phyloP scores from a whole-genome alignment of 2,329 filamentous ascomycete genomes.

The Amesomyces nigricolor region DNA sequence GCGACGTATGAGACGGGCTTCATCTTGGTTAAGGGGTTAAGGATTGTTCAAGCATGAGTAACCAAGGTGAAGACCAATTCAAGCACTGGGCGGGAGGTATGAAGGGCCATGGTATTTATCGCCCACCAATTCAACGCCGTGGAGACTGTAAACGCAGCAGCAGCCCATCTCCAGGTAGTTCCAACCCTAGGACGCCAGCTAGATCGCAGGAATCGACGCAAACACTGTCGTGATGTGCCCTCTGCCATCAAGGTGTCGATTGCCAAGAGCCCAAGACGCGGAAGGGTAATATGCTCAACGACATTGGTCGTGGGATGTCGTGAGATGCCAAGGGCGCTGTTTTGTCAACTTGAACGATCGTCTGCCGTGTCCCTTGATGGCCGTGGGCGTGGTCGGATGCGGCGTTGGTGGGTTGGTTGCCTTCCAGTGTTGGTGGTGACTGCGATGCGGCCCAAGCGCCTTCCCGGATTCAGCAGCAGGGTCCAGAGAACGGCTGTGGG shows the following conservation, averaged over 20 bases:
- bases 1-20: constrained; percentile 17
- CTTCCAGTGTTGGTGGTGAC: background rate
- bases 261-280: constrained; percentile 8
- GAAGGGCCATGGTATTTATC: too few species aligned
- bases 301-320: background rate
- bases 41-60: too few species aligned
- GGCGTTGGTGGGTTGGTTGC: background rate
- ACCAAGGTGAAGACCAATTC: background rate
- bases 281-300: background rate
- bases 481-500: background rate
- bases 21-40: constrained; percentile 11
- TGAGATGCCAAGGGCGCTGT: background rate
- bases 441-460: background rate
- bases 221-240: background rate
- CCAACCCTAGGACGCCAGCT: background rate
- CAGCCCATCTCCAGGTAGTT: background rate
- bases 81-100: background rate
- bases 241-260: constrained; percentile 3
- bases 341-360: too few species aligned
- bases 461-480: background rate
- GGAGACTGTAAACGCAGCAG: too few species aligned
- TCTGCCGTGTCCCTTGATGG: background rate
- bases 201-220: constrained; percentile 1
- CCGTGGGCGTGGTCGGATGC: background rate
- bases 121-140: too few species aligned